These are phyloP conservation scores for Stylonectria norvegica DNA, from an alignment of 2,329 filamentous ascomycete species.

Conservation along the genomic window DNA sequence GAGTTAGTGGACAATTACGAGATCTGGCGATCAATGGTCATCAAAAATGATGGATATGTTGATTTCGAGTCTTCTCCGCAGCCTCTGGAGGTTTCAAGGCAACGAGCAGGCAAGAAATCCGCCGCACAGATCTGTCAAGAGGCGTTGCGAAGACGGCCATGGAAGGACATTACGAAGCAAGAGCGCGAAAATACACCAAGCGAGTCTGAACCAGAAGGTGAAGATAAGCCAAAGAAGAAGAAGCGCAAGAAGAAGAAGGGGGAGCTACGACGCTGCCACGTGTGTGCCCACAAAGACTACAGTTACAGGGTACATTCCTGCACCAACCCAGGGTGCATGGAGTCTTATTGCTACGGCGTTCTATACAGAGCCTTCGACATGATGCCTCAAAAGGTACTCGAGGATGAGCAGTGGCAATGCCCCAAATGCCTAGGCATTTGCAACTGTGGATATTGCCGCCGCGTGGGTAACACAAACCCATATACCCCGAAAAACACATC, in stretches of 20 bases:
- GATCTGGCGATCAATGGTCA: constrained; percentile 73
- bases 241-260: constrained; percentile 53
- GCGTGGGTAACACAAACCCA: constrained; percentile 62
- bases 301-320: constrained; percentile 84
- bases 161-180: constrained; percentile 72
- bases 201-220: constrained; percentile 56
- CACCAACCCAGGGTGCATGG: constrained; percentile 62
- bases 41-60: constrained; percentile 66
- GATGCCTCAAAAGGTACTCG: constrained; percentile 78
- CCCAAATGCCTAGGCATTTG: constrained; percentile 84
- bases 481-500: constrained; percentile 86
- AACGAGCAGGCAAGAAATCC: constrained; percentile 68
- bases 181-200: constrained; percentile 44
- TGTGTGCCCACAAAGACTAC: constrained; percentile 76
- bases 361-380: constrained; percentile 89
- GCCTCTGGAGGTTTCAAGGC: constrained; percentile 66
- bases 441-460: constrained; percentile 78
- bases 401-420: constrained; percentile 80
- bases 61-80: constrained; percentile 64
- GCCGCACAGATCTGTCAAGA: constrained; percentile 93
- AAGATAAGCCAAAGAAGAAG: constrained; percentile 60
- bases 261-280: constrained; percentile 66
- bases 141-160: constrained; percentile 75
- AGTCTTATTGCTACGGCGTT: constrained; percentile 88
- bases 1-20: constrained; percentile 77